Conservation (phyloP, 768 basidiomycete genomes). For the Udeniomyces megalosporus region DNA sequence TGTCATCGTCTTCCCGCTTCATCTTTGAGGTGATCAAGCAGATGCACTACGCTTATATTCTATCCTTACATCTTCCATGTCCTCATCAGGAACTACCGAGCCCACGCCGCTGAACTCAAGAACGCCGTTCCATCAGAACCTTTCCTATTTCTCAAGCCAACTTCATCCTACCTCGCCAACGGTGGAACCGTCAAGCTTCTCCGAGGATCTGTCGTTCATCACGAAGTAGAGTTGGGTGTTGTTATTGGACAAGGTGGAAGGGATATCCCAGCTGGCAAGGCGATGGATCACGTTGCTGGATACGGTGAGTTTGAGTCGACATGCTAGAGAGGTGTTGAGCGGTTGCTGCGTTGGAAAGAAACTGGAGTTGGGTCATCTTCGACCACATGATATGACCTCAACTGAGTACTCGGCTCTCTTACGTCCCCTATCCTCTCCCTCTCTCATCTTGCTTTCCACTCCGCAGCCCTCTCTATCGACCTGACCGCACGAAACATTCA, state of each 20-base stretch:
- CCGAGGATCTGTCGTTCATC: constrained; percentile 60
- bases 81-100: constrained; percentile 24
- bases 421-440: background rate
- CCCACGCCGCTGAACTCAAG: constrained; percentile 79
- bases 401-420: too few species aligned
- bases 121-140: constrained; percentile 83
- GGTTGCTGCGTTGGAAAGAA: too few species aligned
- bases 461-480: constrained; percentile 73
- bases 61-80: too few species aligned
- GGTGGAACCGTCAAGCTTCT: constrained; percentile 79
- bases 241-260: constrained; percentile 78
- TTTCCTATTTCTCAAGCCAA: constrained; percentile 97
- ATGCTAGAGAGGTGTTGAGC: too few species aligned
- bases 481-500: constrained; percentile 95
- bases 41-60: too few species aligned
- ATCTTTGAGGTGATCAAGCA: too few species aligned
- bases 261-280: constrained; percentile 57
- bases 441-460: background rate
- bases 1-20: too few species aligned
- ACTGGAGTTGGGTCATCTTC: too few species aligned
- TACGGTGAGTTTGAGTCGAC: constrained; percentile 56
- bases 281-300: constrained; percentile 68
- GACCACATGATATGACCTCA: too few species aligned
- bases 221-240: constrained; percentile 98
- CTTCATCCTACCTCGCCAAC: constrained; percentile 62